Evolutionary conservation across 192 early-diverging fungal genomes (phyloP), one percentile per base, ranked within the genome.

Genomic region (Lunasporangiospora selenospora): DNA sequence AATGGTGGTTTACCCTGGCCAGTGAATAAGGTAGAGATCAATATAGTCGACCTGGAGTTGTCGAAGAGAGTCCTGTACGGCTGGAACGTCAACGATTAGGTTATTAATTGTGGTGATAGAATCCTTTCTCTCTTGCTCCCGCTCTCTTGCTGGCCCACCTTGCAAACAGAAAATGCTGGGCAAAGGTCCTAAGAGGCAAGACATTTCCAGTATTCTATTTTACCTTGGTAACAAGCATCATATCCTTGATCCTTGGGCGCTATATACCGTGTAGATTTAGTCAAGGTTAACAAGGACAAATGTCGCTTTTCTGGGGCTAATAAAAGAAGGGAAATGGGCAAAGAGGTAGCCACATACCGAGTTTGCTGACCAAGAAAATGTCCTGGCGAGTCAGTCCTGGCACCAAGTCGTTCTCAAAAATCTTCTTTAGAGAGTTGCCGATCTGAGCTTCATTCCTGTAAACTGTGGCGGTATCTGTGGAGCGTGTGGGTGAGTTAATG

Each of bases 1-100:
- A n/a, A n/a, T n/a, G n/a, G n/a, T n/a, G n/a, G n/a, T n/a, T 78
- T 78, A 85, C 65, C 89, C 88, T 21, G 90, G 90, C 90, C 90
- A 92, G 51, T 92, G 90, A 31, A 92, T 89, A 9, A 92, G 75
- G 32, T 88, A 92, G 0, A 92, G 75, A 58, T 92, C 90, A 36
- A 92, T 75, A 32, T 92, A 90, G 27, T 89, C 85, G 6, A 88
- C 62, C 31, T 81, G 70, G 33, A 90, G 80, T n/a, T 81, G 63
- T 21, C 67, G n/a, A 6, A 90, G 60, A 15, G 87, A 89, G 10
- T 67, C 62, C 3, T 54, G 59, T 12, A 89, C 82, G 9, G 88
- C 90, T 81, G 53, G 3, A 24, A 27, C 41, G 9, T 19, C 16
- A 42, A 3, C 19, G 16, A 3, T 18, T 3, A n/a, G 41, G 19